Evolutionary conservation across 805 yeast genomes (phyloP).

Genomic region (Candida manassasensis): DNA sequence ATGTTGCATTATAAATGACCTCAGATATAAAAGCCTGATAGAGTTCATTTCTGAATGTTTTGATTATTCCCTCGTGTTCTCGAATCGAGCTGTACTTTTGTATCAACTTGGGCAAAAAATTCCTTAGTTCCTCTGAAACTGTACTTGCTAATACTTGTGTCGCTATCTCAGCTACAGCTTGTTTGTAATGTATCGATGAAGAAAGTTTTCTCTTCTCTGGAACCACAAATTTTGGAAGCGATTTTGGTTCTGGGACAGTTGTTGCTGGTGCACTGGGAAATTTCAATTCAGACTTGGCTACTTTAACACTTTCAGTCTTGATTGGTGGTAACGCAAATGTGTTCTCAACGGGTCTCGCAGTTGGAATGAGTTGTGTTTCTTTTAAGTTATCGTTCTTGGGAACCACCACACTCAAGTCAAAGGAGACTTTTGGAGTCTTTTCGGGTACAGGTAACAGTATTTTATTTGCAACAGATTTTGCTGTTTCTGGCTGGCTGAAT

Average conservation of each 20-base stretch:
- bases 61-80: slow-evolving; percentile 23
- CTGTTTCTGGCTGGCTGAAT: too few relatives aligned
- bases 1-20: slow-evolving; percentile 38
- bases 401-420: too few relatives aligned
- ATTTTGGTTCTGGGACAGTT: background rate
- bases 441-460: too few relatives aligned
- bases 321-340: too few relatives aligned
- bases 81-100: slow-evolving; percentile 15
- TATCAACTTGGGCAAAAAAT: slow-evolving; percentile 22
- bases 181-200: slow-evolving; percentile 21
- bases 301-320: too few relatives aligned
- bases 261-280: background rate
- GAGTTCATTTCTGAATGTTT: slow-evolving; percentile 45
- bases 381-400: too few relatives aligned
- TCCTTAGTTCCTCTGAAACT: slow-evolving; percentile 21
- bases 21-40: slow-evolving; percentile 61
- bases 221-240: slow-evolving; percentile 2
- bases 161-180: slow-evolving; percentile 23
- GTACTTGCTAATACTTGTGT: slow-evolving; percentile 17
- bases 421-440: too few relatives aligned
- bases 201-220: slow-evolving; percentile 15
- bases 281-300: background rate
- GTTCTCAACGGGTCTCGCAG: slow-evolving; percentile 4
- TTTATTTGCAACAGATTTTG: too few relatives aligned
- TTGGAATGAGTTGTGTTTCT: background rate